Evolutionary conservation across 2,329 filamentous ascomycete species (phyloP).

Genomic region (Colletotrichum orchidophilum): DNA sequence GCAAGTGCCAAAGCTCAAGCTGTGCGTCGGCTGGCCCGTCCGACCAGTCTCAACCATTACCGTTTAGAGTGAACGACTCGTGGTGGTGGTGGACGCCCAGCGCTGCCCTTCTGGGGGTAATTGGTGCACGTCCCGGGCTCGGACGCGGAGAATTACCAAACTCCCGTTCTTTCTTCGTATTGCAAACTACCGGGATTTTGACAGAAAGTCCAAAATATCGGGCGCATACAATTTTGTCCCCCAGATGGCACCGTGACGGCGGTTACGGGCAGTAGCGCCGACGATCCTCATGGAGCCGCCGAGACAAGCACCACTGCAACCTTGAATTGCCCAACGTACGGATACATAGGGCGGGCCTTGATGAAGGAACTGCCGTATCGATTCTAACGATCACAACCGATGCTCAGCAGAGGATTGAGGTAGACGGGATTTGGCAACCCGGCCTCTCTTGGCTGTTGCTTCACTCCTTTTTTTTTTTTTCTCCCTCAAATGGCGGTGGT

Average conservation of each 20-base stretch:
- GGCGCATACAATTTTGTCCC: background rate
- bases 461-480: background rate
- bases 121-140: background rate
- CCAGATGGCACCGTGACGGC: background rate
- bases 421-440: too few species aligned
- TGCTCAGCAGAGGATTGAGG: too few species aligned
- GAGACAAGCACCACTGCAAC: background rate
- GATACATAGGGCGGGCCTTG: too few species aligned
- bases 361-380: too few species aligned
- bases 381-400: too few species aligned
- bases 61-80: constrained; percentile 10
- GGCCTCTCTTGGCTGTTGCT: background rate
- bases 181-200: too few species aligned
- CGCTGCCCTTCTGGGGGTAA: background rate
- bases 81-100: background rate
- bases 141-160: background rate
- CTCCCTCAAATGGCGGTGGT: background rate
- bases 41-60: constrained; percentile 23
- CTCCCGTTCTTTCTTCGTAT: too few species aligned
- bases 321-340: too few species aligned
- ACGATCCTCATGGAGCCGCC: background rate
- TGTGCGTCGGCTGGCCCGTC: background rate
- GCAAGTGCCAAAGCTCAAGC: background rate
- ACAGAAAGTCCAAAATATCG: background rate
- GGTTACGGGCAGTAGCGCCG: background rate